These are phyloP conservation scores for Fragaria vesca DNA, from an alignment of 306 rosid species.

Conservation along the genomic window DNA sequence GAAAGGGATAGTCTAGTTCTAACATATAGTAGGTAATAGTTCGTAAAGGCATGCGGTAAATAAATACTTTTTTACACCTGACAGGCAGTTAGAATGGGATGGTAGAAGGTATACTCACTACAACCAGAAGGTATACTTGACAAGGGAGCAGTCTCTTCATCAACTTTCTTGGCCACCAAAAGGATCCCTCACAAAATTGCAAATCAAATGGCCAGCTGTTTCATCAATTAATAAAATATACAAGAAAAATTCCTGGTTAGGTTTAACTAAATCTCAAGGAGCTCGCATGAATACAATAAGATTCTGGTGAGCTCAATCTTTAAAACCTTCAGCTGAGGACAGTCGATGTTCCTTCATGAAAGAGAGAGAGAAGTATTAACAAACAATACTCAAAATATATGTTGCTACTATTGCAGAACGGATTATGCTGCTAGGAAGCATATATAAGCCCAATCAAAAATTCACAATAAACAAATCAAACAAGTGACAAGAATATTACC, in stretches of 20 bases:
- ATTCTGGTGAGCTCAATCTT: background rate
- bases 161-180: background rate
- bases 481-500: constrained; percentile 37
- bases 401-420: background rate
- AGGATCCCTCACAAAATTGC: background rate
- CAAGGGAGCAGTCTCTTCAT: background rate
- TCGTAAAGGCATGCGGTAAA: too few species aligned
- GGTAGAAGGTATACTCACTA: too few species aligned
- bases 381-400: constrained; percentile 8
- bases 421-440: background rate
- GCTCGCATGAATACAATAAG: background rate
- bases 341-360: background rate
- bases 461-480: constrained; percentile 5
- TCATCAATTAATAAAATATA: background rate
- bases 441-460: constrained; percentile 1
- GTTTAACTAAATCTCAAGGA: background rate
- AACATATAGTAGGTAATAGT: too few species aligned
- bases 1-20: too few species aligned
- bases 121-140: too few species aligned
- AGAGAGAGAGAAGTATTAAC: background rate
- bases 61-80: too few species aligned
- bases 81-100: too few species aligned
- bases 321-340: background rate
- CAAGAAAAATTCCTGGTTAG: background rate
- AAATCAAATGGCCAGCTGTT: background rate